These are phyloP conservation scores for Aspergillus conjunctus DNA, from an alignment of 495 filamentous ascomycete species.

Conservation along the genomic window DNA sequence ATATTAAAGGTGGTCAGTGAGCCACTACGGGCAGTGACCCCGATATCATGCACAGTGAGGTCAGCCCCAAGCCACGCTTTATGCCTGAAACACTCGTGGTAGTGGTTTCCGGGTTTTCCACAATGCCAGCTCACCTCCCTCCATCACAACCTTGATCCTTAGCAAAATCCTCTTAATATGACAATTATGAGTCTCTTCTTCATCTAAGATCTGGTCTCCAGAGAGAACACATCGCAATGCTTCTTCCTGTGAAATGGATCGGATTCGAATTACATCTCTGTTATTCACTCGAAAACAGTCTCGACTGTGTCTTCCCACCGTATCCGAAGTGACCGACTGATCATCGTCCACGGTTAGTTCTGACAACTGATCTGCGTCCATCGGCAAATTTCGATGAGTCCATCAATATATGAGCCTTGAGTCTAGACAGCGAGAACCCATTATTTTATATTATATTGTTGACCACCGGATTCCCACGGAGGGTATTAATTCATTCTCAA, in stretches of 20 bases:
- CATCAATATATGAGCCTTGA: background rate
- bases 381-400: background rate
- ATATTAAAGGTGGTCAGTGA: constrained; percentile 15
- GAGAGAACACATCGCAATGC: background rate
- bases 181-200: background rate
- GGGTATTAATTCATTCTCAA: too few relatives aligned
- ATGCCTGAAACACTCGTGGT: constrained; percentile 22
- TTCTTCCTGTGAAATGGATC: background rate
- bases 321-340: background rate
- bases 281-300: background rate
- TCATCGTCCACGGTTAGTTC: background rate
- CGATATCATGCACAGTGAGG: constrained; percentile 6
- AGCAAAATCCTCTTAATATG: background rate
- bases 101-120: constrained; percentile 5
- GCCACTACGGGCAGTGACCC: background rate
- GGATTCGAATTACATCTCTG: background rate
- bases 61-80: constrained; percentile 4
- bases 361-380: constrained; percentile 2
- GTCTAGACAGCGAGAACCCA: background rate
- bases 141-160: background rate
- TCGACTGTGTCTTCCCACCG: background rate
- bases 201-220: background rate
- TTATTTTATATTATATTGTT: background rate
- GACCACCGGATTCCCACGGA: too few relatives aligned
- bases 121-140: background rate